Evolutionary conservation across 306 rosid genomes (phyloP).

Genomic region (Parietaria judaica): DNA sequence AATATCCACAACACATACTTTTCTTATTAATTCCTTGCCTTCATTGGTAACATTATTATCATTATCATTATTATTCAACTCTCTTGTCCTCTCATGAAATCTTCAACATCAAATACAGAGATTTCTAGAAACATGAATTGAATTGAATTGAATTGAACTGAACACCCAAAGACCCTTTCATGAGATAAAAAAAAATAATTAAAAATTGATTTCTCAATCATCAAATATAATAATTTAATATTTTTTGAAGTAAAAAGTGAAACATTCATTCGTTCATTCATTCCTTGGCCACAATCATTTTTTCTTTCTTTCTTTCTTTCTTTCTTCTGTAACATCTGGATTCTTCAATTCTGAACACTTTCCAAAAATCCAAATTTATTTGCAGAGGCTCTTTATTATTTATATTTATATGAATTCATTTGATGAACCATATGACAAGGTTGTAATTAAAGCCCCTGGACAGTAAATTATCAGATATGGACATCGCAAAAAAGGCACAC

Average conservation of each 20-base stretch:
- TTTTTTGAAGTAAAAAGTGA: neutral
- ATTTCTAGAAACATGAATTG: neutral
- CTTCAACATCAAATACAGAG: neutral
- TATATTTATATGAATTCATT: neutral
- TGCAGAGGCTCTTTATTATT: neutral
- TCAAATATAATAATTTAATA: neutral
- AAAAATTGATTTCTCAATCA: neutral
- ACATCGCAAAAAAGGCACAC: neutral
- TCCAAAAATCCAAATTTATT: neutral
- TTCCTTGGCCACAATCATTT: neutral
- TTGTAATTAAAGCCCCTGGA: neutral
- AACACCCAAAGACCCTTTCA: neutral
- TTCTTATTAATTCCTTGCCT: neutral
- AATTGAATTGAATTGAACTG: neutral
- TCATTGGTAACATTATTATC: neutral
- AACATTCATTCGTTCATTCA: neutral
- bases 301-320: neutral
- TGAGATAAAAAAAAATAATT: no score
- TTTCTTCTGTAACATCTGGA: neutral
- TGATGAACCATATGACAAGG: slow-evolving; percentile 5
- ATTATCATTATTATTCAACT: slow-evolving; percentile 4
- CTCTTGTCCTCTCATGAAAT: neutral
- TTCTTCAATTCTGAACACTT: neutral
- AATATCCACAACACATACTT: neutral
- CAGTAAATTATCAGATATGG: slow-evolving; percentile 1